Conservation (phyloP, 78 protist genomes). For the Dictyostelium citrinum region DNA sequence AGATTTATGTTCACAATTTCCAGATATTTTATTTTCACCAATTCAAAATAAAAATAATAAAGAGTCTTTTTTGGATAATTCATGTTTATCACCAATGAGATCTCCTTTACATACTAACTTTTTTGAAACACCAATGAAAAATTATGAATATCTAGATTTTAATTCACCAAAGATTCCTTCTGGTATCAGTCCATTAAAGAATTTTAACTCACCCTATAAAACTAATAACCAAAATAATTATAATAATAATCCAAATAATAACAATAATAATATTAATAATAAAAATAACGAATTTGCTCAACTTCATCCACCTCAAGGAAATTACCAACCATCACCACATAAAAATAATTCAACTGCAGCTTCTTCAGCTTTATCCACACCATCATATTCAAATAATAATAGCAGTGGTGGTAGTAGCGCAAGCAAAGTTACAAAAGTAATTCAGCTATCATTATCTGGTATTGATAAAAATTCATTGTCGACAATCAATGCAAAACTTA, state of each 20-base stretch:
- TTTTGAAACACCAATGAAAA: slow-evolving; percentile 22
- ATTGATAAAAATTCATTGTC: slow-evolving; percentile 36
- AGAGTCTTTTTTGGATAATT: slow-evolving; percentile 16
- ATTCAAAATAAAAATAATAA: slow-evolving; percentile 24
- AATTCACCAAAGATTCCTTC: background rate
- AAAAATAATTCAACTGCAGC: background rate
- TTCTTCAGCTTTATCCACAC: background rate
- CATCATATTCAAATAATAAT: background rate
- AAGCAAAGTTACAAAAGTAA: background rate
- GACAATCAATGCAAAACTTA: slow-evolving; percentile 43
- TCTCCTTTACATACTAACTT: slow-evolving; percentile 28
- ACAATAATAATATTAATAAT: background rate
- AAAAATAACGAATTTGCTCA: background rate
- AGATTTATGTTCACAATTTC: background rate
- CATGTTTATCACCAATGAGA: slow-evolving; percentile 32
- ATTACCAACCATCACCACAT: background rate
- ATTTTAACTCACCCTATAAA: background rate
- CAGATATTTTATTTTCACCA: slow-evolving; percentile 29
- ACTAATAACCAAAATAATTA: background rate
- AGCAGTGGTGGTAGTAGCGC: background rate
- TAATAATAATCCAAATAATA: background rate
- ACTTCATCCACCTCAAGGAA: background rate
- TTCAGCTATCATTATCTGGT: slow-evolving; percentile 1
- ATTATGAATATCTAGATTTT: slow-evolving; percentile 11
- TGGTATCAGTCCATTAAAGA: background rate